Conservation (phyloP, 345 rosid genomes). For the Eucalyptus lansdowneana region DNA sequence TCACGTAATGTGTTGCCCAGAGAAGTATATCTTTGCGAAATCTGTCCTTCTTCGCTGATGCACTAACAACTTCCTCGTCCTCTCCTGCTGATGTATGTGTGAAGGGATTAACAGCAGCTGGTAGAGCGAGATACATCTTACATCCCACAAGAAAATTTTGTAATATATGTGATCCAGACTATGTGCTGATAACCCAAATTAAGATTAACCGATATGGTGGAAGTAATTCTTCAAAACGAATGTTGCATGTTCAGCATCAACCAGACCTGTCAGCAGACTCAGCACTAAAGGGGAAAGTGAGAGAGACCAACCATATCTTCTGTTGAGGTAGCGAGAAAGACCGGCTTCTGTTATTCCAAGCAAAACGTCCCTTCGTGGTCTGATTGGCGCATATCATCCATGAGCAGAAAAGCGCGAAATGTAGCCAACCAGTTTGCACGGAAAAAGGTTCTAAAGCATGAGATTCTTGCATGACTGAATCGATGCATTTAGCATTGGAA, state of each 20-base stretch:
- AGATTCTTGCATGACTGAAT: neutral
- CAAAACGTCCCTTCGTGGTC: slow-evolving; percentile 56
- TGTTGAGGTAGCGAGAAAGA: slow-evolving; percentile 38
- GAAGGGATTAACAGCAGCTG: neutral
- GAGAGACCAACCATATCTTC: slow-evolving; percentile 27
- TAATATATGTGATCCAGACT: neutral
- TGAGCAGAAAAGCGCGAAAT: neutral
- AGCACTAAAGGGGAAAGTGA: neutral
- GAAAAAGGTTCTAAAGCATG: neutral
- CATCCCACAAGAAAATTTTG: neutral
- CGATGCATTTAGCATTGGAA: neutral
- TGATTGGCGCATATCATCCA: neutral
- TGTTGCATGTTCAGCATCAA: neutral
- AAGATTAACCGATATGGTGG: neutral
- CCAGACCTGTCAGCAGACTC: neutral
- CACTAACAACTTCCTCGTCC: neutral
- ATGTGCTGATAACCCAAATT: neutral
- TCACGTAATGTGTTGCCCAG: neutral
- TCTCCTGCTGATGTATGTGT: neutral
- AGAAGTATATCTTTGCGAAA: neutral
- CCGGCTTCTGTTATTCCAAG: slow-evolving; percentile 54
- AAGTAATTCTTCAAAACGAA: neutral
- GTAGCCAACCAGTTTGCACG: neutral
- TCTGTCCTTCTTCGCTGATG: neutral
- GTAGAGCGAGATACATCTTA: neutral